Percentiles rank a stretch among this genome's conserved stretches.
Conservation (phyloP, 73 alveolate species). For the Paramecium octaurelia region DNA sequence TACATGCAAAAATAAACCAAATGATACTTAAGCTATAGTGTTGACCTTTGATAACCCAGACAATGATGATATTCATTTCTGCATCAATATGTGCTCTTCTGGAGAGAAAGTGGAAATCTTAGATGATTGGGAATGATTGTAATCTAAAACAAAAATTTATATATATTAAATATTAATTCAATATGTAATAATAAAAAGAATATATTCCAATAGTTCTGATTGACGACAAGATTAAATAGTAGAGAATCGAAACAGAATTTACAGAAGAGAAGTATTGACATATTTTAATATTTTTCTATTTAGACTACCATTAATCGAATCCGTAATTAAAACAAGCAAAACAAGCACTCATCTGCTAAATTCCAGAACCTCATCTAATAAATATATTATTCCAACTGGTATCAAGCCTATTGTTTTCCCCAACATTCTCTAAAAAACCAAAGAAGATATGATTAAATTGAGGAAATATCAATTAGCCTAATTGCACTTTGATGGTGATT, state of each 20-base stretch:
- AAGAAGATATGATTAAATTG: conserved; percentile 1
- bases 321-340: not conserved
- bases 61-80: conserved; percentile 44
- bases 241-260: not conserved
- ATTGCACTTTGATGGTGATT: not conserved
- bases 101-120: conserved; percentile 56
- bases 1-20: conserved; percentile 30
- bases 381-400: not conserved
- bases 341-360: not conserved
- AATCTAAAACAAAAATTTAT: not conserved
- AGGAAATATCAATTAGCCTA: not conserved
- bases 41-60: conserved; percentile 51
- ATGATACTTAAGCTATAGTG: not conserved
- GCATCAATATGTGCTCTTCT: conserved; percentile 51
- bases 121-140: not conserved
- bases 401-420: not conserved
- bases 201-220: not conserved
- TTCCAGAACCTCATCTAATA: not conserved
- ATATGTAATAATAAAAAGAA: conserved; percentile 2
- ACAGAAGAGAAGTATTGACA: not conserved
- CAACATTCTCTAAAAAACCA: not conserved
- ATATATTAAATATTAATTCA: not conserved
- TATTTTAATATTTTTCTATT: not conserved
- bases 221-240: not conserved
- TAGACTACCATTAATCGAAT: not conserved